Conservation (phyloP, 129 eudicot species). For the Flaveria ramosissima region DNA sequence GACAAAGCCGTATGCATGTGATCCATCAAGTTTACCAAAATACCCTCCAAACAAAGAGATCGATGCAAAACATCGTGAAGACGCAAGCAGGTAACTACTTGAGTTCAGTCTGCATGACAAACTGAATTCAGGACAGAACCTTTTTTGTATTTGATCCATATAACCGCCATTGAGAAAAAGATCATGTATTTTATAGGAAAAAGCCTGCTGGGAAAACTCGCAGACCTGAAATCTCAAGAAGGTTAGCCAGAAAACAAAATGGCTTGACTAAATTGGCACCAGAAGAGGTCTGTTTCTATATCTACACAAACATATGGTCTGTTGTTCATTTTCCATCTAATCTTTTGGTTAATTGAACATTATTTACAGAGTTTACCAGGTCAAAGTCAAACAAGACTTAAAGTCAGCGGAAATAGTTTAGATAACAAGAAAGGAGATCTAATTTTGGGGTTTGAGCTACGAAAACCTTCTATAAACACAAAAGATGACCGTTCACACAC, state of each 20-base stretch:
- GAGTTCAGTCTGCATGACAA: neutral
- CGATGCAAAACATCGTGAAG: conserved; percentile 93
- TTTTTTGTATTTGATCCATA: conserved; percentile 21
- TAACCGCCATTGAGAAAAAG: neutral
- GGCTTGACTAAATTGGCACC: conserved; percentile 71
- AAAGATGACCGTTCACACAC: conserved; percentile 65
- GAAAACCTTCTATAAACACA: conserved; percentile 43
- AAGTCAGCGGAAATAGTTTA: conserved; percentile 48
- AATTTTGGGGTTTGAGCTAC: conserved; percentile 45
- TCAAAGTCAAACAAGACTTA: conserved; percentile 44
- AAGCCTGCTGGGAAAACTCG: conserved; percentile 65
- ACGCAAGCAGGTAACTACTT: conserved; percentile 60
- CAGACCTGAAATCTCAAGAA: conserved; percentile 63
- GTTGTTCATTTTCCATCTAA: conserved; percentile 3
- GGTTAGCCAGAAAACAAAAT: conserved; percentile 65
- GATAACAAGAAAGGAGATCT: conserved; percentile 51
- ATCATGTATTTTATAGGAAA: conserved; percentile 49
- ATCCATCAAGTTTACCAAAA: conserved; percentile 89
- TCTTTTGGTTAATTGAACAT: conserved; percentile 21
- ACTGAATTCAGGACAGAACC: conserved; percentile 1
- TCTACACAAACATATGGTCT: conserved; percentile 12
- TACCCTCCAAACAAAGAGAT: conserved; percentile 97
- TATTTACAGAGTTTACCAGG: conserved; percentile 56
- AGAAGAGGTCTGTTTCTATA: conserved; percentile 61
- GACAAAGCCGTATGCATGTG: conserved; percentile 87